Evolutionary conservation across 768 basidiomycete genomes (phyloP).

Genomic region (Auricularia heimuer): DNA sequence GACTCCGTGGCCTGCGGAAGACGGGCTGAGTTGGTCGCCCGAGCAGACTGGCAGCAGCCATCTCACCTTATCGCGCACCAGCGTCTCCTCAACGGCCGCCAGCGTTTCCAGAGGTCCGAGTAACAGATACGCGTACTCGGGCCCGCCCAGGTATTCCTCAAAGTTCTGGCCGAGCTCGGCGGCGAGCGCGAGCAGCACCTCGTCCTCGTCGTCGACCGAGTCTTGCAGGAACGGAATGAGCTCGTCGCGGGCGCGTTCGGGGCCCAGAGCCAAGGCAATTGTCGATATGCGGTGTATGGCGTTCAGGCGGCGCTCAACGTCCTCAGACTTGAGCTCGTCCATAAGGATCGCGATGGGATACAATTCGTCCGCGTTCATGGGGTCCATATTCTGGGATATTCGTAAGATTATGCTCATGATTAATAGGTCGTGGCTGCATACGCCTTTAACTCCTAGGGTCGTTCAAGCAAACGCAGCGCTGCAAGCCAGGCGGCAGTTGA

Average conservation of each 20-base stretch:
- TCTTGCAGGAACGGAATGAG: conserved; percentile 96
- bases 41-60: neutral
- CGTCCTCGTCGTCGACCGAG: conserved; percentile 99
- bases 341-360: conserved; percentile 93
- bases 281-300: conserved; percentile 97
- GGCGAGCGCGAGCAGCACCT: conserved; percentile 88
- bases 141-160: conserved; percentile 90
- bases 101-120: conserved; percentile 91
- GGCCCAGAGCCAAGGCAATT: conserved; percentile 92
- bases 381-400: conserved; percentile 4
- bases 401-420: neutral
- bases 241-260: conserved; percentile 90
- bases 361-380: conserved; percentile 38
- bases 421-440: neutral
- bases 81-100: conserved; percentile 93
- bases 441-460: neutral
- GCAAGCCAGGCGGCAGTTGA: neutral
- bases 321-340: conserved; percentile 97
- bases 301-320: conserved; percentile 87
- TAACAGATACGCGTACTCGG: conserved; percentile 74
- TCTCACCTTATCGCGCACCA: conserved; percentile 91
- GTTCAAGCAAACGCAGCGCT: neutral
- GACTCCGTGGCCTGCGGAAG: conserved; percentile 78
- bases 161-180: conserved; percentile 91
- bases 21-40: neutral